These are phyloP conservation scores for Gymnopilus dilepis DNA, from an alignment of 768 basidiomycete genomes.

Conservation along the genomic window DNA sequence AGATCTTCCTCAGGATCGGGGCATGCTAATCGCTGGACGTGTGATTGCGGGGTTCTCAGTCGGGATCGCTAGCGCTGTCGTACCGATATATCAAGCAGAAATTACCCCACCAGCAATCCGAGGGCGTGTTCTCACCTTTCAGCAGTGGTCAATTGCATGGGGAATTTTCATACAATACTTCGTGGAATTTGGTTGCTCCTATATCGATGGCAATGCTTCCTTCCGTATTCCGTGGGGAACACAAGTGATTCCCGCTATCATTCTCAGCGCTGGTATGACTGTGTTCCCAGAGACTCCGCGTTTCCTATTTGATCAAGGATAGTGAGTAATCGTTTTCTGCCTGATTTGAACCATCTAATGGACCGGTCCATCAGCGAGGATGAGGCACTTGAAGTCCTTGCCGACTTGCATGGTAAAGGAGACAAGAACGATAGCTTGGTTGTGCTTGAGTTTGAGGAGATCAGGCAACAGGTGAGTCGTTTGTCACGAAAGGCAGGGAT, in stretches of 20 bases:
- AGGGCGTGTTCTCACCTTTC: slow-evolving; percentile 75
- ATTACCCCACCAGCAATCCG: slow-evolving; percentile 74
- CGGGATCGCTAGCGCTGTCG: slow-evolving; percentile 68
- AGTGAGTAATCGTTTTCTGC: slow-evolving; percentile 35
- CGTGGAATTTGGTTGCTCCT: slow-evolving; percentile 76
- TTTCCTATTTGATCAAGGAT: slow-evolving; percentile 68
- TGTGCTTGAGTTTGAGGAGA: slow-evolving; percentile 72
- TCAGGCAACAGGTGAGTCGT: slow-evolving; percentile 56
- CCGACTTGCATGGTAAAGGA: slow-evolving; percentile 75
- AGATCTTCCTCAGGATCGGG: too few species aligned
- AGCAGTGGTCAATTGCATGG: slow-evolving; percentile 85
- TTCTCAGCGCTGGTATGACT: slow-evolving; percentile 71
- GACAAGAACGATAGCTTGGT: slow-evolving; percentile 65
- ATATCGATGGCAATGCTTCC: slow-evolving; percentile 70
- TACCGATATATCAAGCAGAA: slow-evolving; percentile 79
- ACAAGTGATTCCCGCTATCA: slow-evolving; percentile 78
- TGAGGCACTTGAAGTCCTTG: slow-evolving; percentile 73
- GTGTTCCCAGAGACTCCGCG: slow-evolving; percentile 75
- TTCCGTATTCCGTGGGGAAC: slow-evolving; percentile 85
- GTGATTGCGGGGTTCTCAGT: slow-evolving; percentile 72
- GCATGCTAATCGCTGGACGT: slow-evolving; percentile 77
- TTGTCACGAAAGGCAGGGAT: too few species aligned
- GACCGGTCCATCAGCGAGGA: slow-evolving; percentile 40
- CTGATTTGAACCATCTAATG: neutral
- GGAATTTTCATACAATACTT: slow-evolving; percentile 80